A percentile compares a stretch with the other conserved stretches of the same genome.
phyloP scores from a whole-genome alignment of 805 yeast species.

The Starmerella apicola region DNA sequence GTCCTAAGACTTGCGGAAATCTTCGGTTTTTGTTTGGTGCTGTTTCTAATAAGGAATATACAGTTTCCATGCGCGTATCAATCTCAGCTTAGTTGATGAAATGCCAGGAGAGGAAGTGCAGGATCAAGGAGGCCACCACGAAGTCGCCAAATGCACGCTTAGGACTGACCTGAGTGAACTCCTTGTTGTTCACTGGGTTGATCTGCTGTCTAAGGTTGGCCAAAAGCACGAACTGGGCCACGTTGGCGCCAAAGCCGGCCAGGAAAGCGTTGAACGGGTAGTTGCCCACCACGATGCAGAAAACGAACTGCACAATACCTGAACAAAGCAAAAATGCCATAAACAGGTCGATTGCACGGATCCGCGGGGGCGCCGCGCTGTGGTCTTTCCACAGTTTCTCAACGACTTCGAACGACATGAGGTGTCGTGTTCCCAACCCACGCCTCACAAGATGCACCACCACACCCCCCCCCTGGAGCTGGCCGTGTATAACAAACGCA shows the following conservation, averaged over 20 bases:
- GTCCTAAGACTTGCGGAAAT: no score
- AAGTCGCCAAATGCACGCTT: conserved; percentile 78
- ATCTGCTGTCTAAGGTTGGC: conserved; percentile 59
- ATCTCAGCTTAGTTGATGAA: conserved; percentile 88
- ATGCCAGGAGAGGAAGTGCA: conserved; percentile 82
- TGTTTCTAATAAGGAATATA: no score
- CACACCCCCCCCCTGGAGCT: no score
- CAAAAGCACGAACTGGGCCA: conserved; percentile 88
- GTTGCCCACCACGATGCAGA: conserved; percentile 65
- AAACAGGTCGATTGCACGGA: conserved; percentile 62
- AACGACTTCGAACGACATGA: conserved; percentile 17
- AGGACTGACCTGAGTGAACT: conserved; percentile 36
- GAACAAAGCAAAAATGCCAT: conserved; percentile 58
- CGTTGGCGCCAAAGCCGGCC: conserved; percentile 84
- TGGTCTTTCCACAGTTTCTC: conserved; percentile 21
- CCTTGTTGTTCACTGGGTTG: conserved; percentile 29
- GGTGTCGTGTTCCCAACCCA: background rate
- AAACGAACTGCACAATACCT: conserved; percentile 68
- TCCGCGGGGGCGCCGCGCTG: conserved; percentile 22
- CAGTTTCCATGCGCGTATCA: no score
- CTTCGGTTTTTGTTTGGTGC: no score
- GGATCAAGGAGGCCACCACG: conserved; percentile 69
- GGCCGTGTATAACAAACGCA: no score
- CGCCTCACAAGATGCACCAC: background rate
- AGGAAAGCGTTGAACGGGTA: conserved; percentile 95